Evolutionary conservation across 73 alveolate genomes (phyloP).

Genomic region (Paramecium biaurelia): DNA sequence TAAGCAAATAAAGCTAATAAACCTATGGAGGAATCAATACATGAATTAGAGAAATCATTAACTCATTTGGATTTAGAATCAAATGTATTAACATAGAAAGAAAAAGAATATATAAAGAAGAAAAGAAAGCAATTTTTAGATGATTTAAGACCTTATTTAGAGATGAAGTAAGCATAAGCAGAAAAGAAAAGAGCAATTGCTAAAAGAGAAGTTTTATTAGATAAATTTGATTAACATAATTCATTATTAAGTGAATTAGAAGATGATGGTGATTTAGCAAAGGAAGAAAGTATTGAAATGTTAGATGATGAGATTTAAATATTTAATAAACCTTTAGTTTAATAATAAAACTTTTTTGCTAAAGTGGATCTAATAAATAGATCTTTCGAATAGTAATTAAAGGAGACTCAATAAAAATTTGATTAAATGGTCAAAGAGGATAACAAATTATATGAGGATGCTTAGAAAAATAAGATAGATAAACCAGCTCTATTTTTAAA

Average conservation of each 20-base stretch:
- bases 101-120: slow-evolving; percentile 18
- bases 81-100: neutral
- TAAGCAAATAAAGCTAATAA: neutral
- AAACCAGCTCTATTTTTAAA: slow-evolving; percentile 30
- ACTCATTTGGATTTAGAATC: slow-evolving; percentile 29
- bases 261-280: slow-evolving; percentile 29
- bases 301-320: slow-evolving; percentile 38
- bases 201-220: neutral
- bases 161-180: neutral
- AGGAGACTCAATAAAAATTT: neutral
- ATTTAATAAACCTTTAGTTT: neutral
- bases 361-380: slow-evolving; percentile 2
- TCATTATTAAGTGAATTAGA: slow-evolving; percentile 36
- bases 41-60: neutral
- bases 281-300: slow-evolving; percentile 38
- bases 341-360: neutral
- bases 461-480: neutral
- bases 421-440: slow-evolving; percentile 26
- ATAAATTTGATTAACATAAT: slow-evolving; percentile 35
- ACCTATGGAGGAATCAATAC: neutral
- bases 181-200: slow-evolving; percentile 27
- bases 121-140: neutral
- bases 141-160: slow-evolving; percentile 36
- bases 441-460: neutral
- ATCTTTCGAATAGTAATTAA: neutral